phyloP scores from a whole-genome alignment of 257 asterid species.

The Dorcoceras hygrometricum region DNA sequence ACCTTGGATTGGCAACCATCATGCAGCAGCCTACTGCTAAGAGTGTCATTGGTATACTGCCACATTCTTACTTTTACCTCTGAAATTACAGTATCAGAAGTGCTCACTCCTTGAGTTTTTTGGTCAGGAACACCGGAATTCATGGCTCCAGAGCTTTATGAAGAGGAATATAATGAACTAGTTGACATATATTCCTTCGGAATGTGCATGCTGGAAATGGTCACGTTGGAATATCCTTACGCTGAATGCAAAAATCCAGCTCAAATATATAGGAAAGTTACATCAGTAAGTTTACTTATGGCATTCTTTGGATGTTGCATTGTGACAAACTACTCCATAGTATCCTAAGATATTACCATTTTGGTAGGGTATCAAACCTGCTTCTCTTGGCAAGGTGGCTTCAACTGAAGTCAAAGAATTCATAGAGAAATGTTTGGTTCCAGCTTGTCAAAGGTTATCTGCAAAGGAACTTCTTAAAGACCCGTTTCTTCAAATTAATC shows the following conservation, averaged over 20 bases:
- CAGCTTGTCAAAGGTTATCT: conserved; percentile 54
- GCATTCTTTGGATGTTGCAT: not conserved
- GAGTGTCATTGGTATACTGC: conserved; percentile 62
- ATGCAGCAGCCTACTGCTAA: conserved; percentile 72
- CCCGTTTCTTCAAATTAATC: conserved; percentile 51
- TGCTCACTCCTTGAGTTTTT: conserved; percentile 18
- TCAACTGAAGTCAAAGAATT: conserved; percentile 52
- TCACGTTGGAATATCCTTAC: conserved; percentile 71
- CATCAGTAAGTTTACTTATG: conserved; percentile 43
- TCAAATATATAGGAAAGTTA: conserved; percentile 65
- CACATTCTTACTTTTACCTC: not conserved
- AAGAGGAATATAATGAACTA: conserved; percentile 75
- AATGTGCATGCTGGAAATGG: conserved; percentile 79
- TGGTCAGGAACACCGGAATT: conserved; percentile 49
- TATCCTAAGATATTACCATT: conserved; percentile 6
- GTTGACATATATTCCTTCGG: conserved; percentile 79
- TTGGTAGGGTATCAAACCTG: conserved; percentile 67
- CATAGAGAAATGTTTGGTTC: conserved; percentile 68
- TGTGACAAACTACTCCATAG: not conserved
- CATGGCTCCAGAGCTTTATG: conserved; percentile 87
- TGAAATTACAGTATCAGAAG: not conserved
- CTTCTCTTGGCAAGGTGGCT: conserved; percentile 53
- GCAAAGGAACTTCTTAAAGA: conserved; percentile 76
- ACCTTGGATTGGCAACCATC: conserved; percentile 81
- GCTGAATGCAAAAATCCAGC: conserved; percentile 77